A percentile compares a stretch with the other conserved stretches of the same genome.
These are phyloP conservation scores for Blastocladiella britannica DNA, from an alignment of 192 early-diverging fungal species.

Conservation along the genomic window DNA sequence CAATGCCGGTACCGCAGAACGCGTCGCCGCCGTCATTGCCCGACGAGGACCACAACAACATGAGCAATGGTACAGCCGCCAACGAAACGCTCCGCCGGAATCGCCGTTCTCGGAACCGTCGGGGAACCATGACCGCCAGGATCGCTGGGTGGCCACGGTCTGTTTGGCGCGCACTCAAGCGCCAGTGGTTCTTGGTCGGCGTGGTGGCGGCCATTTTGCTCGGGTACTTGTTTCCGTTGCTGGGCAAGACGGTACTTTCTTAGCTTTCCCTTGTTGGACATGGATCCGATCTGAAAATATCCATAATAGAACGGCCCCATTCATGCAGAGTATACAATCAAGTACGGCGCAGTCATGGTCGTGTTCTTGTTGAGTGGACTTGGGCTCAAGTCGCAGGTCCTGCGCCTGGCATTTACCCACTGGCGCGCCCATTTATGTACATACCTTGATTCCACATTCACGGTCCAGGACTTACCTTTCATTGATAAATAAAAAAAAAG, in stretches of 20 bases:
- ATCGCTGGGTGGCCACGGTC: too few relatives aligned
- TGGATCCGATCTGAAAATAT: background rate
- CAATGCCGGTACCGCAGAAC: too few relatives aligned
- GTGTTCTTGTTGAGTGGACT: conserved; percentile 46
- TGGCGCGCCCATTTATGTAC: conserved; percentile 35
- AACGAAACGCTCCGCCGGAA: too few relatives aligned
- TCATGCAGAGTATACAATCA: conserved; percentile 38
- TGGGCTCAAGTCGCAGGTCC: conserved; percentile 31
- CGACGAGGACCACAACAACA: too few relatives aligned
- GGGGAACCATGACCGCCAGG: too few relatives aligned
- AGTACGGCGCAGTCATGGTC: conserved; percentile 35
- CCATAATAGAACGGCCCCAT: conserved; percentile 11
- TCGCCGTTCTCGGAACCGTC: too few relatives aligned
- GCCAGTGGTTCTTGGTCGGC: conserved; percentile 43
- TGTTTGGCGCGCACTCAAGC: conserved; percentile 6
- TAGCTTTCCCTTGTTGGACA: background rate
- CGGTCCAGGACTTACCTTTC: too few relatives aligned
- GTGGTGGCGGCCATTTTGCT: conserved; percentile 38
- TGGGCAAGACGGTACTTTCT: conserved; percentile 21
- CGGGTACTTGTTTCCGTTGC: conserved; percentile 31
- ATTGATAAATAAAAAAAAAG: too few relatives aligned
- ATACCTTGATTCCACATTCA: background rate
- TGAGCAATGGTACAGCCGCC: too few relatives aligned
- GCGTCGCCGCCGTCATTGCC: too few relatives aligned
- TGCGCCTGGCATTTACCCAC: conserved; percentile 22